A percentile compares a stretch with the other conserved stretches of the same genome.
phyloP scores from a whole-genome alignment of 2,329 filamentous ascomycete species.

The Madurella fahalii region DNA sequence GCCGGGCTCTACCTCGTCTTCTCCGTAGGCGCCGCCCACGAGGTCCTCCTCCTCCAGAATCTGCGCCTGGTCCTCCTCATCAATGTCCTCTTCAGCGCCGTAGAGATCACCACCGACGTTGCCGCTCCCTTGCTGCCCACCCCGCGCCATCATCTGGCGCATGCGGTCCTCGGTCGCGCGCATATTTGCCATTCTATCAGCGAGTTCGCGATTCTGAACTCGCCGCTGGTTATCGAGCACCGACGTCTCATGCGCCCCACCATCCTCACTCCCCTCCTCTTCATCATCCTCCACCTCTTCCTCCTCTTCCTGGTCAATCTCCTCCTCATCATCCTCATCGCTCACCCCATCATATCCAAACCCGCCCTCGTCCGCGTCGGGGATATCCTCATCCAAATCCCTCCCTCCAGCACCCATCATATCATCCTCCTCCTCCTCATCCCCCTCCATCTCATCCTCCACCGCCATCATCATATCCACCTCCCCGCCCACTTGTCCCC shows the following conservation, averaged over 20 bases:
- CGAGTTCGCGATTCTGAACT: constrained; percentile 40
- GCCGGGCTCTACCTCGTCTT: constrained; percentile 27
- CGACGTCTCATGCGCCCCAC: constrained; percentile 7
- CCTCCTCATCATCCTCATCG: constrained; percentile 38
- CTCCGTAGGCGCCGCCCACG: constrained; percentile 32
- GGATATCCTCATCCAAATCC: constrained; percentile 71
- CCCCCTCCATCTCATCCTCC: constrained; percentile 39
- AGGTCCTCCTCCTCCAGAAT: constrained; percentile 63
- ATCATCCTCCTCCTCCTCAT: constrained; percentile 37
- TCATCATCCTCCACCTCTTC: constrained; percentile 32
- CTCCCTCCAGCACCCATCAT: constrained; percentile 36
- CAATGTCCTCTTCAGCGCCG: constrained; percentile 43
- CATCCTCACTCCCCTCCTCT: constrained; percentile 17
- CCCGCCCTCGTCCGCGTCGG: constrained; percentile 56
- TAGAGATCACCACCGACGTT: constrained; percentile 44
- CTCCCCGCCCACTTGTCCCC: constrained; percentile 40
- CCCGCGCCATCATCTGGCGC: constrained; percentile 53
- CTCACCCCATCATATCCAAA: constrained; percentile 48
- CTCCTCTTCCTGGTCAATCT: constrained; percentile 33
- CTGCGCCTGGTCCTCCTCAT: constrained; percentile 50
- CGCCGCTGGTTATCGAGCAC: neutral
- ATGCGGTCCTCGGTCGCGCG: constrained; percentile 59
- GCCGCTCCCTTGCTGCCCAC: constrained; percentile 36
- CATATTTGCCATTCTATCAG: constrained; percentile 48
- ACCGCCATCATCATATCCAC: constrained; percentile 26